Base-by-base conservation (phyloP, 2,329 filamentous ascomycete genomes). In the Aureobasidium sp. region DNA sequence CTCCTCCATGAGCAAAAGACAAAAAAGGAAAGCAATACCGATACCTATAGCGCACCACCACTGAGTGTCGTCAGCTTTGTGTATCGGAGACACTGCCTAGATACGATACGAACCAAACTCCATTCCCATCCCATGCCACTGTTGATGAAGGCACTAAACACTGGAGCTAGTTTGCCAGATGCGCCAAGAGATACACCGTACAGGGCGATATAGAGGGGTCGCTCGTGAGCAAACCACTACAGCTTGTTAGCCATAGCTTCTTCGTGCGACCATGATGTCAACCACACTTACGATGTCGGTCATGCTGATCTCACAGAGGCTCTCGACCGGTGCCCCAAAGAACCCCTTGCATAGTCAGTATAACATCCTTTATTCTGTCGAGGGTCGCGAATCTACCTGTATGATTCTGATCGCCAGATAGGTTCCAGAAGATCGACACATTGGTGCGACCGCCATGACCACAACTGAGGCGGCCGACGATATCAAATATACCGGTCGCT, bases 1-100 rank as follows among this genome's bases (percentile, higher is more conserved):
- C 68, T 85, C 82, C 68, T 85, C 83, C 74, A 84, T 78, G 67
- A 80, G 77, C 65, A 85, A 79, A 70, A 83, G 83, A 2, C 80
- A 69, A 63, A 82, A 74, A 23, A 84, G 65, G 38, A 80, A 78
- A 17, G 71, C 74, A 1, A 78, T 69, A 1, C 71, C 80, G 3
- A 72, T 68, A 64, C 84, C 75, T 33, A 85, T 83, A 7, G 81
- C 79, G 40, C 77, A 78, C 74, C 79, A 83, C 65, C 79, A 77
- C 70, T 57, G 27, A 25, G 8, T 17, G 6, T 37, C 15, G 31
- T 57, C 42, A 61, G 59, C 29, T 15, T 46, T 17, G 11, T 15
- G 19, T 21, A 43, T 9, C 29, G 9, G 11, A 21, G 15, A 29
- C 5, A n/a, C 45, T 17, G 11, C n/a, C 40, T 2, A 10, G 33